Percentiles rank a stretch among this genome's conserved stretches.
These are phyloP conservation scores for Pleurotus ostreatus DNA, from an alignment of 768 basidiomycete genomes.

Conservation along the genomic window DNA sequence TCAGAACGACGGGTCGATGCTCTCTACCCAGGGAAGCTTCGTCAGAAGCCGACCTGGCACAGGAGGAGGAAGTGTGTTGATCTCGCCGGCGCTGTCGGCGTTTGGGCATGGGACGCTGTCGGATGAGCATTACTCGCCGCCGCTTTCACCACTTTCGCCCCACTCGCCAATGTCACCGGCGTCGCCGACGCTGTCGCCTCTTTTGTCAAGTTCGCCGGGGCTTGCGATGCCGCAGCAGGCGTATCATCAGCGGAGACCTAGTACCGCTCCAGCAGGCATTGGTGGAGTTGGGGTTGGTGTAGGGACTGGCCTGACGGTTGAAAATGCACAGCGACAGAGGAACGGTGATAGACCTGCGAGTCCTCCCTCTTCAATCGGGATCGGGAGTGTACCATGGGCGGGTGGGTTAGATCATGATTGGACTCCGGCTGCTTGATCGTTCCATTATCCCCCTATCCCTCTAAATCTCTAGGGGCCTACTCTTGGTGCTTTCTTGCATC, in stretches of 20 bases:
- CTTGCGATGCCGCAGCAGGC: slow-evolving; percentile 5
- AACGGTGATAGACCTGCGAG: slow-evolving; percentile 14
- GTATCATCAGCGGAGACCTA: slow-evolving; percentile 3
- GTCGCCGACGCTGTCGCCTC: slow-evolving; percentile 8
- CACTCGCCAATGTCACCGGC: slow-evolving; percentile 3
- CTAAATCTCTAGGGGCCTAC: too few relatives aligned
- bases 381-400: slow-evolving; percentile 35
- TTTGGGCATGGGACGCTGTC: slow-evolving; percentile 32
- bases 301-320: background rate
- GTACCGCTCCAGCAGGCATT: background rate
- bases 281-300: background rate
- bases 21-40: slow-evolving; percentile 49
- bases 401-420: slow-evolving; percentile 35
- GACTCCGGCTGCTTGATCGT: slow-evolving; percentile 20
- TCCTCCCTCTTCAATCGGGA: slow-evolving; percentile 3
- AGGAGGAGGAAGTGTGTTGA: slow-evolving; percentile 16
- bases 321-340: background rate
- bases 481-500: too few relatives aligned
- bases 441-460: too few relatives aligned
- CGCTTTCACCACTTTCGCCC: slow-evolving; percentile 7
- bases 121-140: slow-evolving; percentile 16
- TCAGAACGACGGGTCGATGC: slow-evolving; percentile 33
- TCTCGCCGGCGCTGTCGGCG: slow-evolving; percentile 49
- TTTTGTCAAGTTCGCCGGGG: too few relatives aligned
- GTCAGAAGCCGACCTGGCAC: slow-evolving; percentile 37